Evolutionary conservation across 345 rosid species (phyloP).

Genomic region (Tarenaya hassleriana): DNA sequence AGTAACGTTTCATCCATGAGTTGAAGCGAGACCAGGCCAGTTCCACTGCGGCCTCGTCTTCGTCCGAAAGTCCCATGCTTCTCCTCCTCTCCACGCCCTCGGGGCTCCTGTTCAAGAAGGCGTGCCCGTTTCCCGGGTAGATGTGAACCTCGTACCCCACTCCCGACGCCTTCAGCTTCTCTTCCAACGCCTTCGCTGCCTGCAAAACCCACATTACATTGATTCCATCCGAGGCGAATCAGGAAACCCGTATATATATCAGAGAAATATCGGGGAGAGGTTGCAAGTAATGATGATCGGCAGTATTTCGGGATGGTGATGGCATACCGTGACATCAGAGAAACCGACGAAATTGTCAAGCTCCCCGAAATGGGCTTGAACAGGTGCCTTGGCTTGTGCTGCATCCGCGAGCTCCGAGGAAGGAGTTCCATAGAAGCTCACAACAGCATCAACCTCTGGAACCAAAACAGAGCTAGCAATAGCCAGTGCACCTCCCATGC

Average conservation of each 20-base stretch:
- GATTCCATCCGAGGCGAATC: too few species aligned
- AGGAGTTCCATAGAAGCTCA: constrained; percentile 83
- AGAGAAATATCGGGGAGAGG: too few species aligned
- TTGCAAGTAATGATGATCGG: too few species aligned
- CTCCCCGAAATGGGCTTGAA: constrained; percentile 92
- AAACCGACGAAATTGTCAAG: constrained; percentile 77
- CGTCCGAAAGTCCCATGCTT: constrained; percentile 77
- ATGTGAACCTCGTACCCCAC: constrained; percentile 71
- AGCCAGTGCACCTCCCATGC: constrained; percentile 93
- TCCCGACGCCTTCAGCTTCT: constrained; percentile 73
- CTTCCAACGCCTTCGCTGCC: constrained; percentile 86
- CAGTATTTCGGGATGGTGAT: too few species aligned
- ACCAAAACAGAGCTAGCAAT: constrained; percentile 89
- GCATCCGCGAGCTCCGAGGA: constrained; percentile 82
- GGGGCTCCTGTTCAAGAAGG: constrained; percentile 76
- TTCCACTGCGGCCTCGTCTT: constrained; percentile 70
- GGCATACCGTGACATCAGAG: constrained; percentile 70
- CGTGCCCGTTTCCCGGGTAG: constrained; percentile 66
- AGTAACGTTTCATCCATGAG: constrained; percentile 71
- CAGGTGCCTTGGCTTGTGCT: constrained; percentile 70
- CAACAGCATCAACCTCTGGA: constrained; percentile 83
- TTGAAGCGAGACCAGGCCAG: constrained; percentile 90
- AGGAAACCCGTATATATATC: too few species aligned
- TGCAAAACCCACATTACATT: too few species aligned
- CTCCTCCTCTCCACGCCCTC: constrained; percentile 79